These are phyloP conservation scores for Mucuna pruriens DNA, from an alignment of 306 rosid genomes.

Conservation along the genomic window DNA sequence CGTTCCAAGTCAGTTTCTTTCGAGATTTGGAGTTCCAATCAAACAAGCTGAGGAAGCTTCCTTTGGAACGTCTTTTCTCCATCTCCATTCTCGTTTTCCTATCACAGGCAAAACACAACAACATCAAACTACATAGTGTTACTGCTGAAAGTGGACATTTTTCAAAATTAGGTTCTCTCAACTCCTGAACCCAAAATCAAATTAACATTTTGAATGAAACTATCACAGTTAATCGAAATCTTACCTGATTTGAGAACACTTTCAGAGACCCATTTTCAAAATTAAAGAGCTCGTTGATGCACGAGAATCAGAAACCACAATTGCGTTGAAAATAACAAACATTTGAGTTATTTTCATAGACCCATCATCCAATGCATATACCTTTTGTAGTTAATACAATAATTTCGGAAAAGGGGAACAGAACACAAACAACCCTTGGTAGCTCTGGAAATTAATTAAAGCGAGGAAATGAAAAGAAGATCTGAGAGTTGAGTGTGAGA, in stretches of 20 bases:
- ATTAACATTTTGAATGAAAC: slow-evolving; percentile 26
- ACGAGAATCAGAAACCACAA: slow-evolving; percentile 35
- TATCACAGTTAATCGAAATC: slow-evolving; percentile 34
- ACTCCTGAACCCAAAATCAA: slow-evolving; percentile 33
- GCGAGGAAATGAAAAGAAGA: slow-evolving; percentile 22
- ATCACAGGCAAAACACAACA: neutral
- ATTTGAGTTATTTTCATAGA: slow-evolving; percentile 44
- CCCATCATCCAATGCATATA: slow-evolving; percentile 28
- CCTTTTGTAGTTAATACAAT: slow-evolving; percentile 1
- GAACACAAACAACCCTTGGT: neutral
- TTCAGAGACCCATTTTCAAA: slow-evolving; percentile 43
- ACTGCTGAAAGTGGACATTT: slow-evolving; percentile 3
- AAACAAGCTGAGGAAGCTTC: slow-evolving; percentile 85
- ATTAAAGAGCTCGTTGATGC: slow-evolving; percentile 17
- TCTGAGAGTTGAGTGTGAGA: slow-evolving; percentile 25
- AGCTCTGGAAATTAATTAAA: neutral
- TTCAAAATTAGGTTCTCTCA: slow-evolving; percentile 3
- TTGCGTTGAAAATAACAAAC: slow-evolving; percentile 29
- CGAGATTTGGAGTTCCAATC: slow-evolving; percentile 96
- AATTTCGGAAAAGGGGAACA: slow-evolving; percentile 13
- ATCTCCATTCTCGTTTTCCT: slow-evolving; percentile 57
- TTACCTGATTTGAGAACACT: slow-evolving; percentile 51
- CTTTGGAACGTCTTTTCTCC: slow-evolving; percentile 85
- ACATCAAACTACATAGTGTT: neutral
- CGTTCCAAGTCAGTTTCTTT: slow-evolving; percentile 63